phyloP scores from a whole-genome alignment of 345 rosid species.

The Streptanthus diversifolius region DNA sequence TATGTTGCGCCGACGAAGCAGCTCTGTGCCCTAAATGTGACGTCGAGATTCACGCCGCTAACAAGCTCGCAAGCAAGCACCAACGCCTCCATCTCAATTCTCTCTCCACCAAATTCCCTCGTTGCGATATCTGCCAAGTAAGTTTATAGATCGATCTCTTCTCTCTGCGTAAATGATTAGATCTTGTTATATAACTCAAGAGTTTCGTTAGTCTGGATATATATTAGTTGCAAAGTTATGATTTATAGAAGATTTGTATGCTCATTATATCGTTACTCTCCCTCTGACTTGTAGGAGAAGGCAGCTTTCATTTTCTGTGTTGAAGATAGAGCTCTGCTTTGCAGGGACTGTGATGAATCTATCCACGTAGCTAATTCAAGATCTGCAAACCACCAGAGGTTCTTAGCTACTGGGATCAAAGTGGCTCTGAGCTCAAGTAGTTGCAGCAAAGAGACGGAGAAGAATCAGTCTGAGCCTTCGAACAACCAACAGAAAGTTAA shows the following conservation, averaged over 20 bases:
- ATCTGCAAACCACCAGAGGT: slow-evolving; percentile 86
- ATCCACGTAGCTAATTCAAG: slow-evolving; percentile 73
- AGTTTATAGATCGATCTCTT: neutral
- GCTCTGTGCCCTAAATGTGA: slow-evolving; percentile 87
- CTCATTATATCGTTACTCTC: neutral
- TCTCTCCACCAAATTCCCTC: slow-evolving; percentile 73
- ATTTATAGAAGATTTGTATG: neutral
- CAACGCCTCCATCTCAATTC: slow-evolving; percentile 85
- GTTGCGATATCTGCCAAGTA: slow-evolving; percentile 91
- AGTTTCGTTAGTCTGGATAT: neutral
- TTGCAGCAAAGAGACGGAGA: slow-evolving; percentile 46
- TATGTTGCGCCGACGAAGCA: slow-evolving; percentile 98
- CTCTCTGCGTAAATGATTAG: neutral
- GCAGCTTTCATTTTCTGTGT: slow-evolving; percentile 95
- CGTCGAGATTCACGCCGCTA: slow-evolving; percentile 87
- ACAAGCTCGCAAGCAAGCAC: slow-evolving; percentile 93
- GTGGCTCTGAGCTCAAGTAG: slow-evolving; percentile 68
- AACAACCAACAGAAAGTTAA: slow-evolving; percentile 39
- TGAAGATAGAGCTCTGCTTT: slow-evolving; percentile 91
- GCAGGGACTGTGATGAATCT: slow-evolving; percentile 80
- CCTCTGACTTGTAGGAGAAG: slow-evolving; percentile 63
- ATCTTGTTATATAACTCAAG: neutral
- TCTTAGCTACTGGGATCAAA: slow-evolving; percentile 85
- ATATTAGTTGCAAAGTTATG: neutral
- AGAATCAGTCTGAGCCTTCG: slow-evolving; percentile 60